Percentiles rank a stretch among this genome's conserved stretches.
Conservation (phyloP, 192 early-diverging fungal species). For the Gaertneriomyces sp. region DNA sequence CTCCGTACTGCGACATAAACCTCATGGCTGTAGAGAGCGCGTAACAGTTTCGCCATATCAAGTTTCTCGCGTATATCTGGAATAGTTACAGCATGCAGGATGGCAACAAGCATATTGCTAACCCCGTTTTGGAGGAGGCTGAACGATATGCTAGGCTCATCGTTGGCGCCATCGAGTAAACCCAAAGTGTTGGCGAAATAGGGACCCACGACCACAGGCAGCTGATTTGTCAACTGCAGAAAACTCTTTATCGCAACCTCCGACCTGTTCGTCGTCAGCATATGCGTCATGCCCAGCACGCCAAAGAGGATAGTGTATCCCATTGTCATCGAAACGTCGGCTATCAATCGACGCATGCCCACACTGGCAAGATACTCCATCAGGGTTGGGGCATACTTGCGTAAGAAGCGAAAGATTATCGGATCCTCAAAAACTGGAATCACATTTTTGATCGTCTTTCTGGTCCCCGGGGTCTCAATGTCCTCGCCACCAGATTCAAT, state of each 20-base stretch:
- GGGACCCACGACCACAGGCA: constrained; percentile 8
- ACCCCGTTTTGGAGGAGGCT: constrained; percentile 14
- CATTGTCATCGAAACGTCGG: constrained; percentile 34
- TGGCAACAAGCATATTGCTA: constrained; percentile 16
- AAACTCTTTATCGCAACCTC: constrained; percentile 24
- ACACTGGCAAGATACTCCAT: constrained; percentile 31
- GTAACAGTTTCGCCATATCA: constrained; percentile 22
- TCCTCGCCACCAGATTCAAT: constrained; percentile 10
- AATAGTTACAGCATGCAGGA: not conserved
- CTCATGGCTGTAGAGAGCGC: constrained; percentile 28
- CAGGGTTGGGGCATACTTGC: constrained; percentile 32
- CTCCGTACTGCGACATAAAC: constrained; percentile 27
- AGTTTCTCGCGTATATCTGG: constrained; percentile 5
- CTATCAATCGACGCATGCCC: constrained; percentile 33
- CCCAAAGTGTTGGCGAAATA: constrained; percentile 20
- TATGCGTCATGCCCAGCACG: constrained; percentile 28
- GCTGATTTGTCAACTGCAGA: constrained; percentile 19
- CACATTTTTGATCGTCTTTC: constrained; percentile 14
- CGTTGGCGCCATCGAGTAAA: not conserved
- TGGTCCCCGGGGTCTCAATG: constrained; percentile 23
- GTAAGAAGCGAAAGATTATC: constrained; percentile 30
- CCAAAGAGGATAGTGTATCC: constrained; percentile 30
- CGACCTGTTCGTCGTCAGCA: constrained; percentile 1
- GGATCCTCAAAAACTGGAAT: constrained; percentile 32
- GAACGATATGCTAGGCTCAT: not conserved